phyloP scores from a whole-genome alignment of 2,329 filamentous ascomycete genomes.

The Alternaria novae-zelandiae region DNA sequence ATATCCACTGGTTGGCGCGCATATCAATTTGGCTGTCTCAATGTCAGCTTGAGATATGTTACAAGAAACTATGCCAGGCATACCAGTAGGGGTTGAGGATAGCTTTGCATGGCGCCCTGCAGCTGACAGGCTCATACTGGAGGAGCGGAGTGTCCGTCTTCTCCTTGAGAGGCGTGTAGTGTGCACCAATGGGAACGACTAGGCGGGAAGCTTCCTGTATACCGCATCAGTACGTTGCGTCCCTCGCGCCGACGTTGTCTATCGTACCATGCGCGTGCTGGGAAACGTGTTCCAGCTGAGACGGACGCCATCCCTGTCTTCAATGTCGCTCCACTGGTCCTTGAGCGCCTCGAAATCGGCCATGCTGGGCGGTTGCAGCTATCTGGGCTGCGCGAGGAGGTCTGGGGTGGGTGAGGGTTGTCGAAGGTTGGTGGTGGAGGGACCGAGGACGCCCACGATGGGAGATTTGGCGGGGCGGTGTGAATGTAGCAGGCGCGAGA shows the following conservation, averaged over 20 bases:
- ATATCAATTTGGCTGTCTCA: constrained; percentile 76
- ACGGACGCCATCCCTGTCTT: constrained; percentile 94
- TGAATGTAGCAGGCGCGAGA: constrained; percentile 12
- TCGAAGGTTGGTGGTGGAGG: constrained; percentile 29
- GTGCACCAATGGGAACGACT: constrained; percentile 92
- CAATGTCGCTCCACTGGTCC: constrained; percentile 94
- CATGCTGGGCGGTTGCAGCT: constrained; percentile 61
- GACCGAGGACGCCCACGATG: constrained; percentile 42
- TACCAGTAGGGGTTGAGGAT: constrained; percentile 98
- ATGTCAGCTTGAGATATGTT: constrained; percentile 23
- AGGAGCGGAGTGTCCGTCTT: constrained; percentile 87
- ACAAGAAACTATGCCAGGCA: constrained; percentile 32
- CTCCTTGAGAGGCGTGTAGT: constrained; percentile 96
- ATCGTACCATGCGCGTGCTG: constrained; percentile 97
- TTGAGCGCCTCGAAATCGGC: constrained; percentile 87
- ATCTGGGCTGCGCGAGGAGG: not conserved
- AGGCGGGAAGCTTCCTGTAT: constrained; percentile 86
- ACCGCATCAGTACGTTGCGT: constrained; percentile 29
- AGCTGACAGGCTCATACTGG: constrained; percentile 95
- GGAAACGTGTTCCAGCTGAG: constrained; percentile 99
- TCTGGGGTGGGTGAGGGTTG: constrained; percentile 21
- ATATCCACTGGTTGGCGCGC: constrained; percentile 85
- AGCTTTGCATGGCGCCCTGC: constrained; percentile 93
- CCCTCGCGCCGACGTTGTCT: constrained; percentile 10
- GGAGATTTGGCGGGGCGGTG: constrained; percentile 35